Conservation (phyloP, 2,329 filamentous ascomycete genomes). For the Rasamsonia emersonii region DNA sequence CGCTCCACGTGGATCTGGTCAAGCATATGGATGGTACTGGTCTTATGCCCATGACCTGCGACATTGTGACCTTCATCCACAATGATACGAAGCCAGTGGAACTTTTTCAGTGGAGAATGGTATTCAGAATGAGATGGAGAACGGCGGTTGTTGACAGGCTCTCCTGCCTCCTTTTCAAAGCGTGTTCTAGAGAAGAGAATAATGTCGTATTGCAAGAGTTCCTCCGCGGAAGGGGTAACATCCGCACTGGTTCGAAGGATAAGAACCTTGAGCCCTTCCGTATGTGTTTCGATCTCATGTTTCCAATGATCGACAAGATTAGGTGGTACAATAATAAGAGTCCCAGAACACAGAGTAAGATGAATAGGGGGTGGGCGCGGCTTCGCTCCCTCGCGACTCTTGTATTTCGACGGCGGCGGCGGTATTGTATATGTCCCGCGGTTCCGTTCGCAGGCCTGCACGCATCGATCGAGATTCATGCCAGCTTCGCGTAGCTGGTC, state of each 20-base stretch:
- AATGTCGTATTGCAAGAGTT: conserved; percentile 62
- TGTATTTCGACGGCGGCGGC: conserved; percentile 32
- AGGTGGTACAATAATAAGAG: conserved; percentile 69
- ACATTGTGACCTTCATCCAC: conserved; percentile 88
- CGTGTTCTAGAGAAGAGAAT: conserved; percentile 66
- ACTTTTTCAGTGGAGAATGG: conserved; percentile 54
- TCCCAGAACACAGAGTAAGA: conserved; percentile 59
- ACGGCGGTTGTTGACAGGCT: conserved; percentile 42
- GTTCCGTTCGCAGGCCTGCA: conserved; percentile 49
- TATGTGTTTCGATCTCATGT: conserved; percentile 71
- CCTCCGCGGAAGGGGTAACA: conserved; percentile 47
- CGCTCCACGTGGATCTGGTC: conserved; percentile 54
- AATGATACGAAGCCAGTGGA: conserved; percentile 83
- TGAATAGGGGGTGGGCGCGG: conserved; percentile 31
- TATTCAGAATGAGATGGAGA: conserved; percentile 38
- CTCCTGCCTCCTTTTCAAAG: conserved; percentile 60
- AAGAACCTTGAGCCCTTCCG: conserved; percentile 56
- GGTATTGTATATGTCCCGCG: conserved; percentile 52
- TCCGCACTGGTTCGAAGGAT: conserved; percentile 48
- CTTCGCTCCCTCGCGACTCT: conserved; percentile 34
- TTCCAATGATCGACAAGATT: conserved; percentile 82
- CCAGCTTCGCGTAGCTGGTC: conserved; percentile 41
- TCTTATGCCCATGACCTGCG: conserved; percentile 56
- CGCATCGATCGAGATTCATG: conserved; percentile 47
- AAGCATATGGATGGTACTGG: conserved; percentile 48